Base-by-base conservation (phyloP, 768 basidiomycete genomes). In the Daedaleopsis nitida region DNA sequence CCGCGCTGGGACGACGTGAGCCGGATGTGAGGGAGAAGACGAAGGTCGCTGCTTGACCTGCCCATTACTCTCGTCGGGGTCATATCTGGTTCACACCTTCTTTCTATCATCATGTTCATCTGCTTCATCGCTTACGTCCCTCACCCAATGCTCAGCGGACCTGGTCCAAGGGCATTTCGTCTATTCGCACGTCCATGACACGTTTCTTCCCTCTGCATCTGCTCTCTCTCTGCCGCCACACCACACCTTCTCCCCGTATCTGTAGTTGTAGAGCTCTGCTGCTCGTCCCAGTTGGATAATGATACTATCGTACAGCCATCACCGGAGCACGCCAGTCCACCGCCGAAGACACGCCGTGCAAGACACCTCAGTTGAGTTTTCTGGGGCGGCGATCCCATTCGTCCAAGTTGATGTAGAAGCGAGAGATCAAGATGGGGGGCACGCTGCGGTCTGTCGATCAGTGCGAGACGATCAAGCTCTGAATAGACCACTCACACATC, bases 1-100 rank as follows among this genome's bases (percentile, higher is more conserved):
- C 85, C 17, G 74, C 86, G 17, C 66, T 83, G 3, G 69, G 72
- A 52, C 67, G 72, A n/a, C 64, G 66, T 37, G 61, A 67, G 55
- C 58, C 53, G 65, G 55, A 65, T 3, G 11, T 27, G 14, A 52
- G 42, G 49, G 56, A 57, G 19, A 43, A 49, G 56, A 50, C 55
- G 23, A 49, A 56, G 42, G 58, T 47, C 5, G 48, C 57, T 24
- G 39, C 44, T 35, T 57, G 52, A 62, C 47, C 47, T 47, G 14
- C 21, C 3, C 17, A 11, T 42, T 11, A 2, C 39, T 42, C 39
- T 42, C 39, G 39, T 42, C 39, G 9, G 37, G 8, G 37, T n/a
- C n/a, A n/a, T n/a, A n/a, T 32, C 27, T 32, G 4, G 27, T 3
- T 7, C 27, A 32, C 27, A 3, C 27, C 27, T 32, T 32, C 27